Percentiles rank a stretch among this genome's conserved stretches.
Conservation (phyloP, 306 rosid species). For the Prunus mume region DNA sequence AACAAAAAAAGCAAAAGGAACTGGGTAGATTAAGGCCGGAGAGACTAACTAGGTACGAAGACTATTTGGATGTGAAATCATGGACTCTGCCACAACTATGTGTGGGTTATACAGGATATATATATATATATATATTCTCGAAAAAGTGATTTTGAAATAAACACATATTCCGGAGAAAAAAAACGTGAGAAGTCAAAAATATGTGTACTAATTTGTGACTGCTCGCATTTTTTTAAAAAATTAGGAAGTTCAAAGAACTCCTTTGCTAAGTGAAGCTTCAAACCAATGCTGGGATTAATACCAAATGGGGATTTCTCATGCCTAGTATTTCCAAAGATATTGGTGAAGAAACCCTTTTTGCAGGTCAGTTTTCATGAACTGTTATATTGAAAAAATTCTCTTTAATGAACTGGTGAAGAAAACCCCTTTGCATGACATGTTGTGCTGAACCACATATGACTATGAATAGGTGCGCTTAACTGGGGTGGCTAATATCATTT, state of each 20-base stretch:
- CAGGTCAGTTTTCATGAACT: slow-evolving; percentile 46
- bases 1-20: slow-evolving; percentile 43
- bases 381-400: neutral
- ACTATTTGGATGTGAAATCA: too few relatives aligned
- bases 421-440: neutral
- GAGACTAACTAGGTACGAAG: slow-evolving; percentile 36
- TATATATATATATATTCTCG: too few relatives aligned
- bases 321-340: slow-evolving; percentile 94
- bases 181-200: too few relatives aligned
- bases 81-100: too few relatives aligned
- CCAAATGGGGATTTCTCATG: slow-evolving; percentile 99
- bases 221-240: too few relatives aligned
- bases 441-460: slow-evolving; percentile 22
- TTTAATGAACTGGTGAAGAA: too few relatives aligned
- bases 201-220: too few relatives aligned
- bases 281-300: slow-evolving; percentile 81
- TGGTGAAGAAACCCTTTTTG: slow-evolving; percentile 94
- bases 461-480: slow-evolving; percentile 79
- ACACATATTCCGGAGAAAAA: too few relatives aligned
- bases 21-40: slow-evolving; percentile 52
- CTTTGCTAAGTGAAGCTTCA: too few relatives aligned
- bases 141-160: too few relatives aligned
- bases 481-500: slow-evolving; percentile 94
- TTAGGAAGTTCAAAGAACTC: too few relatives aligned
- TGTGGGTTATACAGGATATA: too few relatives aligned